Base-by-base conservation (phyloP, 2,329 filamentous ascomycete species). In the Neonectria punicea region DNA sequence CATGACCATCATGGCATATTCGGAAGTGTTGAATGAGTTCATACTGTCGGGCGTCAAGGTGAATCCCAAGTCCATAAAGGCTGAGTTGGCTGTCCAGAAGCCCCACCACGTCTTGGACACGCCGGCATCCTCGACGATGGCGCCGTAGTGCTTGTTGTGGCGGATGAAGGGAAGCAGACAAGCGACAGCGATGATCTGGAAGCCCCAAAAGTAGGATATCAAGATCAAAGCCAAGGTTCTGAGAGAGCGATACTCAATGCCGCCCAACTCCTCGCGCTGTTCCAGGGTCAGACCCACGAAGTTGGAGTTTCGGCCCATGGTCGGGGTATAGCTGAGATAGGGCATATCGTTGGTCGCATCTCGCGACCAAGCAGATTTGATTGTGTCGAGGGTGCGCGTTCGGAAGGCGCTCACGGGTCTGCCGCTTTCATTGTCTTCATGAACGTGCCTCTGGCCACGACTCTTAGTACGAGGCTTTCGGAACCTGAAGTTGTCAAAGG, bases 61-160 rank as follows among this genome's bases (percentile, higher is more conserved):
- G 73, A 94, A 95, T 11, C 96, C 96, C n/a, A 98, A 82, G 81
- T 99, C 95, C 80, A 95, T 98, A 80, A 99, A 98, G 60, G 94
- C 87, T 44, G 94, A 96, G 53, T 89, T 93, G 14, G 94, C 83
- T 0, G 93, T 97, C 81, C 95, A 99, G 71, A 99, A 89, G 0
- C 89, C 94, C 92, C 96, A 99, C 96, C 96, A 99, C 0, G 88
- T 86, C 44, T 88, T 88, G 61, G 85, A 90, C 70, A 92, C 82
- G 9, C 89, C 89, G 55, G 82, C 84, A 0, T 76, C 79, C 2
- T 86, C 82, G n/a, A 98, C 87, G 16, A 95, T 76, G 0, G 82
- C 70, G 5, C 88, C 89, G 78, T 93, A 98, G 2, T 80, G 82
- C 0, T 83, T 66, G 47, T 85, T 88, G 22, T 88, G 81, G 30